phyloP scores from a whole-genome alignment of 164 flowering plant genomes.

The Annona squamosa region DNA sequence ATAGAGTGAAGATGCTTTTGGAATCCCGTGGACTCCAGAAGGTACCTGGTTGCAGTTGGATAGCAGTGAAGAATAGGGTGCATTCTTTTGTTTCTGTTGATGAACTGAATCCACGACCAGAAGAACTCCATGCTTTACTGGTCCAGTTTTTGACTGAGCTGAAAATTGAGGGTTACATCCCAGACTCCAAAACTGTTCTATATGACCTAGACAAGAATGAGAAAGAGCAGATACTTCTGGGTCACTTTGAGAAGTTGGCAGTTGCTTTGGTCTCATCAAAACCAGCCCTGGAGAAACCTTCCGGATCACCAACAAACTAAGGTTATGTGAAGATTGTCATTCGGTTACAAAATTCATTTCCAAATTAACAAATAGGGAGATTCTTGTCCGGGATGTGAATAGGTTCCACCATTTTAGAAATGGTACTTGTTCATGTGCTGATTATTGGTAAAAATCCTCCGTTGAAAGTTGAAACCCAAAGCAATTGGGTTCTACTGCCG shows the following conservation, averaged over 20 bases:
- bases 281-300: conserved; percentile 50
- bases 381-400: conserved; percentile 76
- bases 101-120: conserved; percentile 11
- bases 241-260: conserved; percentile 86
- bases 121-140: conserved; percentile 12
- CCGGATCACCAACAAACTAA: conserved; percentile 73
- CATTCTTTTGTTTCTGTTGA: conserved; percentile 16
- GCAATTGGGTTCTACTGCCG: not conserved
- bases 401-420: conserved; percentile 71
- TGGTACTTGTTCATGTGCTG: conserved; percentile 83
- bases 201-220: conserved; percentile 60
- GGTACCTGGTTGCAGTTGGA: conserved; percentile 18
- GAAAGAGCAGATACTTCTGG: conserved; percentile 54
- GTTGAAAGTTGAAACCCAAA: not conserved
- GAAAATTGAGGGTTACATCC: conserved; percentile 66
- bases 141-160: conserved; percentile 29
- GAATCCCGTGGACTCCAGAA: conserved; percentile 8
- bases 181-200: conserved; percentile 55
- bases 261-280: conserved; percentile 70
- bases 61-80: conserved; percentile 6
- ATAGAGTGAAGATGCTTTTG: conserved; percentile 7
- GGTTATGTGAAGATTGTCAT: conserved; percentile 86
- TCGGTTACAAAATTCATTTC: conserved; percentile 70
- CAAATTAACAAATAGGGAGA: conserved; percentile 55
- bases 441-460: conserved; percentile 53